These are phyloP conservation scores for Boechera divaricarpa DNA, from an alignment of 345 rosid genomes.

Conservation along the genomic window DNA sequence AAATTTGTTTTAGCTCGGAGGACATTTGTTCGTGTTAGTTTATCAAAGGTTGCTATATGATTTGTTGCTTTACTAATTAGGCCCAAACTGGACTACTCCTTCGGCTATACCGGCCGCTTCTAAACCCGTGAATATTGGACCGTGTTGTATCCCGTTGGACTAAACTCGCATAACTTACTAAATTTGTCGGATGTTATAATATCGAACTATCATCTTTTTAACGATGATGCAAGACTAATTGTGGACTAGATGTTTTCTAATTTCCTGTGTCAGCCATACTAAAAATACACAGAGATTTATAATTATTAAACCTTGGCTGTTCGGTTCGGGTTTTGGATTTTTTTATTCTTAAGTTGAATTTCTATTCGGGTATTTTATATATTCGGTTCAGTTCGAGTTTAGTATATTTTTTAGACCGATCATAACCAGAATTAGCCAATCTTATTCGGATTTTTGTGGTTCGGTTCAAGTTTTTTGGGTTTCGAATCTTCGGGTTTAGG, in stretches of 20 bases:
- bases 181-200: neutral
- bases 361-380: too few relatives aligned
- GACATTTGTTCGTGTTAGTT: constrained; percentile 5
- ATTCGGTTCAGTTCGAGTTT: too few relatives aligned
- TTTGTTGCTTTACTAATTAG: constrained; percentile 8
- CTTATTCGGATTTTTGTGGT: too few relatives aligned
- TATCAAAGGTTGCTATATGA: neutral
- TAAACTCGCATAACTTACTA: neutral
- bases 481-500: too few relatives aligned
- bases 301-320: neutral
- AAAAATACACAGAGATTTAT: neutral
- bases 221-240: neutral
- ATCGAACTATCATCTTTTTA: neutral
- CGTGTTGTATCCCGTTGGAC: neutral
- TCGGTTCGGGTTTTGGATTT: too few relatives aligned
- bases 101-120: neutral
- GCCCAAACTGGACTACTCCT: neutral
- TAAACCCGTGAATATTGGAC: neutral
- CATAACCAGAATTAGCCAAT: too few relatives aligned
- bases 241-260: neutral
- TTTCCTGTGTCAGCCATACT: neutral
- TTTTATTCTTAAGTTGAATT: too few relatives aligned
- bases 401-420: too few relatives aligned
- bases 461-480: too few relatives aligned
- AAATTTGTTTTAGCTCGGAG: constrained; percentile 7